A percentile compares a stretch with the other conserved stretches of the same genome.
phyloP scores from a whole-genome alignment of 495 filamentous ascomycete genomes.

The Bryoglossum gracile region DNA sequence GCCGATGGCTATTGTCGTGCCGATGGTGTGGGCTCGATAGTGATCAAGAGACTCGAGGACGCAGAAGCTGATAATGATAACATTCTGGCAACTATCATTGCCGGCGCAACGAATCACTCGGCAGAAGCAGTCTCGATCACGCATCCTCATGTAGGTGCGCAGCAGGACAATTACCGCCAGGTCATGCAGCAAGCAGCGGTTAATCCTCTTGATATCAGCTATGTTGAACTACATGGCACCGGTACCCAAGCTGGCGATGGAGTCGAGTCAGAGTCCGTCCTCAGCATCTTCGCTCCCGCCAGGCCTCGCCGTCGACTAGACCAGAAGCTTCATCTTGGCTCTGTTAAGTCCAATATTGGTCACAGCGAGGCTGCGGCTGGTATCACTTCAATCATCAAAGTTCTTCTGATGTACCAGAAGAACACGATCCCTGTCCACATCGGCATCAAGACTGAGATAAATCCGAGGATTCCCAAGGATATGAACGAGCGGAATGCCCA shows the following conservation, averaged over 20 bases:
- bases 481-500: background rate
- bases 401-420: background rate
- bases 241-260: constrained; percentile 79
- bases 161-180: constrained; percentile 60
- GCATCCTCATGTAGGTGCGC: constrained; percentile 65
- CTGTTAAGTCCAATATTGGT: background rate
- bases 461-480: background rate
- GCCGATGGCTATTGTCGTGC: constrained; percentile 72
- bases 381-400: background rate
- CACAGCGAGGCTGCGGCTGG: background rate
- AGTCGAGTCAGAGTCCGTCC: constrained; percentile 71
- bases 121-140: constrained; percentile 75
- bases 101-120: constrained; percentile 66
- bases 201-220: constrained; percentile 67
- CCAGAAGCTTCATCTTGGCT: background rate
- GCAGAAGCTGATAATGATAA: constrained; percentile 68
- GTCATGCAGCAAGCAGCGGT: constrained; percentile 63
- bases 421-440: background rate
- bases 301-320: background rate
- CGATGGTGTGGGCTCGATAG: constrained; percentile 62
- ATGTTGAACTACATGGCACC: constrained; percentile 88
- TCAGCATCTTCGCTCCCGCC: constrained; percentile 61
- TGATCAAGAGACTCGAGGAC: constrained; percentile 71
- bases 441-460: background rate
- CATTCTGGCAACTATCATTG: constrained; percentile 62